Evolutionary conservation across 2,329 filamentous ascomycete genomes (phyloP).

Genomic region (Aureobasidium leucospermi): DNA sequence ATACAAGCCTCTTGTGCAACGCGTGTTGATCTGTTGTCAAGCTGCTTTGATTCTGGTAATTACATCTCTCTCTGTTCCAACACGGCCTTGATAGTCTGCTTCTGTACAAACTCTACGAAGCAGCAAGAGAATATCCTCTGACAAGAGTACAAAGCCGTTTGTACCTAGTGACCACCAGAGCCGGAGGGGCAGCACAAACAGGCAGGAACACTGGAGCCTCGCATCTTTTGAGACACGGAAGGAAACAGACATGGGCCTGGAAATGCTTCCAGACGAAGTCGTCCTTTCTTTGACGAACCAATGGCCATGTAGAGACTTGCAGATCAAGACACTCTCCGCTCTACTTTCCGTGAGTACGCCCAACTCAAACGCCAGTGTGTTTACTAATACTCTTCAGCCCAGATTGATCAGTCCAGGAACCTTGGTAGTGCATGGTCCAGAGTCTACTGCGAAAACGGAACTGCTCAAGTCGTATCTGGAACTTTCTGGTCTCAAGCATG

Average conservation of each 20-base stretch:
- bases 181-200: background rate
- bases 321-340: constrained; percentile 39
- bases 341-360: constrained; percentile 36
- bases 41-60: background rate
- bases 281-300: constrained; percentile 29
- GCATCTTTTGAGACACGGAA: constrained; percentile 1
- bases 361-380: background rate
- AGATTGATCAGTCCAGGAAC: constrained; percentile 63
- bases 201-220: background rate
- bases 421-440: constrained; percentile 73
- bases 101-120: background rate
- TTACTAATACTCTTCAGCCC: constrained; percentile 39
- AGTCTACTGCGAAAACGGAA: constrained; percentile 78
- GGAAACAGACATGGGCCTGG: constrained; percentile 7
- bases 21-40: constrained; percentile 11
- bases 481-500: constrained; percentile 44
- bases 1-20: constrained; percentile 6
- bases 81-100: background rate
- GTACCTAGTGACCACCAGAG: background rate
- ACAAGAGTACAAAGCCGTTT: background rate
- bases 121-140: background rate
- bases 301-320: constrained; percentile 37
- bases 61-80: background rate
- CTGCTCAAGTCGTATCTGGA: constrained; percentile 58
- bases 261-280: constrained; percentile 31